Conservation (phyloP, 2,329 filamentous ascomycete genomes). For the Blastomyces percursus region DNA sequence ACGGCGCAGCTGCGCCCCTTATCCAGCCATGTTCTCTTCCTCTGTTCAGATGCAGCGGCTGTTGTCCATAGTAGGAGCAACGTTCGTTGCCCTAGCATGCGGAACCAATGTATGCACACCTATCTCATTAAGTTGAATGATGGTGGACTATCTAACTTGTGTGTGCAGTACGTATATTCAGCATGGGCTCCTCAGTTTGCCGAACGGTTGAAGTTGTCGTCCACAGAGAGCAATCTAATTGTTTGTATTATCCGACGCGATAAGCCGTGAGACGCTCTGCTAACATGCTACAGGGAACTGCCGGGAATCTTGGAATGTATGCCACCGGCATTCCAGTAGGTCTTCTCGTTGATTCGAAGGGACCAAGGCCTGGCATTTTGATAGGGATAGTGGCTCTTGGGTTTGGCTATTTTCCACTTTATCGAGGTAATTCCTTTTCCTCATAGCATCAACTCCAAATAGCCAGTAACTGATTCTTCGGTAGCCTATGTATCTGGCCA, state of each 20-base stretch:
- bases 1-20: background rate
- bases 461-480: background rate
- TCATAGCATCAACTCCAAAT: background rate
- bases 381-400: conserved; percentile 62
- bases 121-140: conserved; percentile 8
- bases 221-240: conserved; percentile 89
- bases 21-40: background rate
- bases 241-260: conserved; percentile 37
- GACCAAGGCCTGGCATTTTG: conserved; percentile 67
- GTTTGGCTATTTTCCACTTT: conserved; percentile 75
- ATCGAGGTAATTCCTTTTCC: conserved; percentile 37
- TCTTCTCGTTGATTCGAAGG: conserved; percentile 71
- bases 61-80: conserved; percentile 74
- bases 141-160: conserved; percentile 16
- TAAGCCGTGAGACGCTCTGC: conserved; percentile 8
- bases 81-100: conserved; percentile 73
- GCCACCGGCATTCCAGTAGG: conserved; percentile 79
- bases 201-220: conserved; percentile 69
- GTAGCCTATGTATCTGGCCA: conserved; percentile 61
- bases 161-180: conserved; percentile 80
- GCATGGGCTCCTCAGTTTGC: conserved; percentile 97
- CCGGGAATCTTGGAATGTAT: conserved; percentile 73
- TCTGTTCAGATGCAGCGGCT: conserved; percentile 47
- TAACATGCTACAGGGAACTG: conserved; percentile 40
- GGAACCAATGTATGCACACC: conserved; percentile 64